Evolutionary conservation across 306 rosid genomes (phyloP), one percentile per base, ranked within the genome.

Genomic region (Castanea mollissima): DNA sequence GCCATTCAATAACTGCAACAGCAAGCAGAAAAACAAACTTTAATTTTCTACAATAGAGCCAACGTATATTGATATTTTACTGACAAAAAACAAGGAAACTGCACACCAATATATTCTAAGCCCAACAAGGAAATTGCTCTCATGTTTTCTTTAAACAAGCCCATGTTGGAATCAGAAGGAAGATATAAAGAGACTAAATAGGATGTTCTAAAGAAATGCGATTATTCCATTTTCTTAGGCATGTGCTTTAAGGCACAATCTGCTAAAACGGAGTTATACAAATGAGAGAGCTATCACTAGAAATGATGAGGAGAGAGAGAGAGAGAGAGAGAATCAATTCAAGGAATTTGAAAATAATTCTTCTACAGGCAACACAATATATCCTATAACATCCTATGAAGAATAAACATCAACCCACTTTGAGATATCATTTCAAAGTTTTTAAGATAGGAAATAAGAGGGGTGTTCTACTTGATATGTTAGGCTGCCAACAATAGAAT

Each of bases 1-100:
- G 84, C 92, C 88, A 86, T 87, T 90, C 94, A 73, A 90, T 49
- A 77, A 80, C 99, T 95, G 92, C 77, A 84, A 77, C 57, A 83
- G 76, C 71, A 82, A 41, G 20, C 9, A 29, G 69, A 69, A 75
- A 44, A 80, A 71, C 52, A 35, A 59, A 6, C 79, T 80, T 57
- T 54, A 1, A 31, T 55, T 55, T 12, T 49, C 62, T 5, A 59
- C 55, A 59, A 34, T 76, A 62, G 70, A 76, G 55, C 70, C 74
- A 73, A 20, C 21, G 65, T 3, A 55, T 68, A 23, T 21, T 75
- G 38, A 21, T n/a, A 29, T n/a, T 16, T 27, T 35, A 27, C 31
- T 23, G 18, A 71, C 4, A 72, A n/a, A 19, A 77, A 49, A 49
- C 15, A 49, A 49, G 16, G 54, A 49, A 49, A 49, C 54, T 3